Evolutionary conservation across 2,329 filamentous ascomycete species (phyloP).

Genomic region (Cryphonectria nitschkei): DNA sequence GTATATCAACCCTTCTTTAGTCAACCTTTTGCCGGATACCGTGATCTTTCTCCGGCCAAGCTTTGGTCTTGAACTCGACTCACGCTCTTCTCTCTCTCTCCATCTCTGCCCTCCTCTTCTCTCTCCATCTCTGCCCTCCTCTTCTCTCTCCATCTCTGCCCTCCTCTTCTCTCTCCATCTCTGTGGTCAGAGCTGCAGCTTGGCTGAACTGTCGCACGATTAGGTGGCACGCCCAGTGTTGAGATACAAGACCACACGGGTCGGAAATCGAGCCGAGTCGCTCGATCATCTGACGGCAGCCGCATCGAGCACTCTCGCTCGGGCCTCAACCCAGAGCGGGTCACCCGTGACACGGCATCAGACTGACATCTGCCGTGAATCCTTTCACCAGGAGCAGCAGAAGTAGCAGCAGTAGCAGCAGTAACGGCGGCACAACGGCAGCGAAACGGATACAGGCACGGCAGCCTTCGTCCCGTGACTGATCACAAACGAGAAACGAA

Average conservation of each 20-base stretch:
- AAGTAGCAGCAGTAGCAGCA: neutral
- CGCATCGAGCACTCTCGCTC: constrained; percentile 15
- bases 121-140: too few relatives aligned
- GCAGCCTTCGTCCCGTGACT: constrained; percentile 23
- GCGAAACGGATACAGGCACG: constrained; percentile 18
- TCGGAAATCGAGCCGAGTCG: constrained; percentile 24
- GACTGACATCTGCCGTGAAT: constrained; percentile 28
- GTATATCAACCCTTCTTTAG: neutral
- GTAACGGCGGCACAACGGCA: constrained; percentile 14
- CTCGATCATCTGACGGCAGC: constrained; percentile 19
- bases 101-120: too few relatives aligned
- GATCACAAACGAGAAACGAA: constrained; percentile 4
- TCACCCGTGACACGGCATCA: constrained; percentile 28
- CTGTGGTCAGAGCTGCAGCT: neutral
- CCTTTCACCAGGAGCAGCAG: constrained; percentile 21
- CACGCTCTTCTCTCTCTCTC: neutral
- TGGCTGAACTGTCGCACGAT: constrained; percentile 12
- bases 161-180: neutral
- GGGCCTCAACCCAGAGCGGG: constrained; percentile 17
- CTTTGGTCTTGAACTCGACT: constrained; percentile 3
- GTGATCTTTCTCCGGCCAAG: neutral
- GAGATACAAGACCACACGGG: constrained; percentile 1
- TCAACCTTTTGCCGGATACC: neutral
- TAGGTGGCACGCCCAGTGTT: constrained; percentile 17
- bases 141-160: too few relatives aligned